Evolutionary conservation across 805 yeast species (phyloP).

Genomic region (Ogataea nakhonphanomensis): DNA sequence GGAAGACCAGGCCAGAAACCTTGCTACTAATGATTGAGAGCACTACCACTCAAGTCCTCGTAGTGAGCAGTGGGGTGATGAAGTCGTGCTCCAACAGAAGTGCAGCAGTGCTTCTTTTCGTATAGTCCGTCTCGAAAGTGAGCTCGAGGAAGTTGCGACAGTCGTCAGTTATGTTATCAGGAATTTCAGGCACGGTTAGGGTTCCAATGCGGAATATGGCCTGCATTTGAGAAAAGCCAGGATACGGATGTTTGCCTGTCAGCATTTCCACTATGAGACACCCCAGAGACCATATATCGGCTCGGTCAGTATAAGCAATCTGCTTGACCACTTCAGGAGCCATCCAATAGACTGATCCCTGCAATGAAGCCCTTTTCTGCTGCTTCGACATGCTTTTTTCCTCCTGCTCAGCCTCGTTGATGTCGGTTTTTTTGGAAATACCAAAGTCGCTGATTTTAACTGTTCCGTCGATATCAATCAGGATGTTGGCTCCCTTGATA

Average conservation of each 20-base stretch:
- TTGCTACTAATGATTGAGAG: too few species aligned
- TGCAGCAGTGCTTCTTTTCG: conserved; percentile 68
- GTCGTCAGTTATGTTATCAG: conserved; percentile 64
- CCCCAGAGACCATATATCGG: conserved; percentile 97
- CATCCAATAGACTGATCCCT: conserved; percentile 98
- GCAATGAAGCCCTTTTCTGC: conserved; percentile 74
- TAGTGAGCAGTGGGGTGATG: conserved; percentile 44
- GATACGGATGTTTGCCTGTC: conserved; percentile 95
- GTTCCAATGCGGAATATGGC: conserved; percentile 94
- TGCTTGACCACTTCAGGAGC: conserved; percentile 98
- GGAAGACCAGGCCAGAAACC: conserved; percentile 1
- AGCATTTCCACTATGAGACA: conserved; percentile 93
- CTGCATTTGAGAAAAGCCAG: conserved; percentile 93
- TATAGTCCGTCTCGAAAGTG: conserved; percentile 74
- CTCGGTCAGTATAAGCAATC: conserved; percentile 83
- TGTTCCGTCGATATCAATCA: conserved; percentile 55
- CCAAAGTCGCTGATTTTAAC: conserved; percentile 68
- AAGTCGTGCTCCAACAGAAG: conserved; percentile 68
- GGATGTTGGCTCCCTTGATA: conserved; percentile 61
- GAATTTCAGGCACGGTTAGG: conserved; percentile 74
- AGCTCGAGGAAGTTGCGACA: conserved; percentile 62
- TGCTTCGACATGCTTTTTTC: conserved; percentile 37
- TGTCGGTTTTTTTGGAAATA: conserved; percentile 51
- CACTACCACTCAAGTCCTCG: conserved; percentile 24
- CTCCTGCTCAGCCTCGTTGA: conserved; percentile 25